These are phyloP conservation scores for Hanseniaspora guilliermondii DNA, from an alignment of 805 yeast genomes.

Conservation along the genomic window DNA sequence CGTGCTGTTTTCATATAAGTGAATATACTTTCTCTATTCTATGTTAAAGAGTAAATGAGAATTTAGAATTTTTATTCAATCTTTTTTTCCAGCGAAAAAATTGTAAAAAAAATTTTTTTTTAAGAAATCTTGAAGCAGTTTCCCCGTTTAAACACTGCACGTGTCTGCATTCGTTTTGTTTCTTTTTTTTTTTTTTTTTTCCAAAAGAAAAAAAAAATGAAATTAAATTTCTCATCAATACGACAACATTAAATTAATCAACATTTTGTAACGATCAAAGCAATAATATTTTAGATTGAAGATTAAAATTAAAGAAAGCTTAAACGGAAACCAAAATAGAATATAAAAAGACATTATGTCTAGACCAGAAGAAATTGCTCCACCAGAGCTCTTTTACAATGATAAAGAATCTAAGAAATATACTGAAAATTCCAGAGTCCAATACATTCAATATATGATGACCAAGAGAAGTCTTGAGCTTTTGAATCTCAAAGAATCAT, in stretches of 20 bases:
- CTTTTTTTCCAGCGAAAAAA: too few relatives aligned
- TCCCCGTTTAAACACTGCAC: too few relatives aligned
- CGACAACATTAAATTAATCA: background rate
- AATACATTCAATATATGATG: slow-evolving; percentile 97
- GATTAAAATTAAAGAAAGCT: background rate
- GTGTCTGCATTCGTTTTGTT: slow-evolving; percentile 2
- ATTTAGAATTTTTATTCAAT: too few relatives aligned
- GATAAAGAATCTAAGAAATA: slow-evolving; percentile 82
- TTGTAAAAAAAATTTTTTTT: too few relatives aligned
- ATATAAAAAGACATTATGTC: slow-evolving; percentile 42
- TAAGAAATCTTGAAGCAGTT: too few relatives aligned
- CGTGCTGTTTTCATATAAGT: too few relatives aligned
- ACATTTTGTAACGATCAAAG: background rate
- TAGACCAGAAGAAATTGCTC: slow-evolving; percentile 92
- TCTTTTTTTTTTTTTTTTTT: slow-evolving; percentile 17
- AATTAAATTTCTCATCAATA: background rate
- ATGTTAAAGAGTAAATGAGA: too few relatives aligned
- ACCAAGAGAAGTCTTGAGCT: slow-evolving; percentile 85
- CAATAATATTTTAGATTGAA: too few relatives aligned
- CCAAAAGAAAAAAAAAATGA: slow-evolving; percentile 18
- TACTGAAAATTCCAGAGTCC: slow-evolving; percentile 89
- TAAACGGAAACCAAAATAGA: background rate
- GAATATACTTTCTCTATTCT: too few relatives aligned
- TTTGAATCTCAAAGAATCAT: slow-evolving; percentile 53
- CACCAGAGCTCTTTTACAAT: slow-evolving; percentile 90